Percentiles rank a stretch among this genome's conserved stretches.
These are phyloP conservation scores for Rosa persica DNA, from an alignment of 306 rosid species.

Conservation along the genomic window DNA sequence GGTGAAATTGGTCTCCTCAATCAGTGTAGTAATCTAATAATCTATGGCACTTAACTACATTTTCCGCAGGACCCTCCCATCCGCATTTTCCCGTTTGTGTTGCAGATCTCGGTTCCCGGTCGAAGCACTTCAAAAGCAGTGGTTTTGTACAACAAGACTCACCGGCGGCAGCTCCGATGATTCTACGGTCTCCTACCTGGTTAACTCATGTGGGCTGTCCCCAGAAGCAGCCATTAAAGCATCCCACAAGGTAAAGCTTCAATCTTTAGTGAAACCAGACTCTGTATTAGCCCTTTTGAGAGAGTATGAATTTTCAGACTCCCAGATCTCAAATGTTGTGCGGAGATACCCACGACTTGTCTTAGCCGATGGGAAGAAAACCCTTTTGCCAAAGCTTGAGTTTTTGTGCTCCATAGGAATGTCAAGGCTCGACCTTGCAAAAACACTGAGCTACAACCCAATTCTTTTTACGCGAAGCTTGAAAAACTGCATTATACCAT, in stretches of 20 bases:
- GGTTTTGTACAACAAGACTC: neutral
- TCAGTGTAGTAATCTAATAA: too few species aligned
- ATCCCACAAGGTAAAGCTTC: constrained; percentile 23
- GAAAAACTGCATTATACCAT: constrained; percentile 18
- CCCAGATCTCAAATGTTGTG: constrained; percentile 23
- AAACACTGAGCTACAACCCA: constrained; percentile 4
- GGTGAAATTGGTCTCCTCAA: too few species aligned
- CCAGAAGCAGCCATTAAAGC: constrained; percentile 22
- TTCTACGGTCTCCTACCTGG: constrained; percentile 30
- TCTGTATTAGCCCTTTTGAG: constrained; percentile 25
- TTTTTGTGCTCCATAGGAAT: constrained; percentile 22
- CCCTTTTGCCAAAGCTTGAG: constrained; percentile 33
- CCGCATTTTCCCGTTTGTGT: too few species aligned
- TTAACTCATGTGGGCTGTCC: constrained; percentile 34
- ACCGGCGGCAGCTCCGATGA: too few species aligned
- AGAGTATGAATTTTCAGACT: constrained; percentile 23
- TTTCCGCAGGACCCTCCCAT: too few species aligned
- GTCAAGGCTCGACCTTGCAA: neutral
- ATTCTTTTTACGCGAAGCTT: neutral
- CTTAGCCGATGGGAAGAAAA: constrained; percentile 11
- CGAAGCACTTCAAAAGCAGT: neutral
- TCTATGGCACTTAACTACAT: too few species aligned
- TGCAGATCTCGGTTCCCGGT: too few species aligned
- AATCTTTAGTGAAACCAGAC: constrained; percentile 21
- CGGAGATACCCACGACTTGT: neutral